Conservation (phyloP, 2,329 filamentous ascomycete genomes). For the Clarireedia homoeocarpa region DNA sequence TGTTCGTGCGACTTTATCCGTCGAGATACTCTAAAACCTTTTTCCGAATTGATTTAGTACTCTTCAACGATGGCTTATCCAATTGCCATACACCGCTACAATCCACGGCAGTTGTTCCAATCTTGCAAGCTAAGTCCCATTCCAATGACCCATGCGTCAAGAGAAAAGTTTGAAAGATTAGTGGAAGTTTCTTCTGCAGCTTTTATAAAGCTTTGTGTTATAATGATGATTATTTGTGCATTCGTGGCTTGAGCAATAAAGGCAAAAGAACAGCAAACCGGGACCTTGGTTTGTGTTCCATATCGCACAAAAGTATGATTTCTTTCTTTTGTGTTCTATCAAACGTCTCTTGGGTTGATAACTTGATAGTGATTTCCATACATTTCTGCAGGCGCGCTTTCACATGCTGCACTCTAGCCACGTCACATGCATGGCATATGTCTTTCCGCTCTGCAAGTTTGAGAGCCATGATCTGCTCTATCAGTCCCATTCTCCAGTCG, state of each 20-base stretch:
- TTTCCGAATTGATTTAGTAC: constrained; percentile 1
- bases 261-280: not conserved
- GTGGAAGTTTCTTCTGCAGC: too few species aligned
- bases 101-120: not conserved
- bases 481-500: not conserved
- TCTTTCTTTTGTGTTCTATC: not conserved
- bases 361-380: not conserved
- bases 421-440: constrained; percentile 1
- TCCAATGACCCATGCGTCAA: not conserved
- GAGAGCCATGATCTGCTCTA: constrained; percentile 2
- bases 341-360: not conserved
- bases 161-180: not conserved
- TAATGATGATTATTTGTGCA: not conserved
- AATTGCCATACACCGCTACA: constrained; percentile 3
- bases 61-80: not conserved
- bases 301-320: not conserved
- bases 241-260: not conserved
- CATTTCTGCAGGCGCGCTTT: not conserved
- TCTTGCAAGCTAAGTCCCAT: not conserved
- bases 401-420: constrained; percentile 9
- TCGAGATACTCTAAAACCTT: not conserved
- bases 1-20: constrained; percentile 7
- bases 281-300: constrained; percentile 3
- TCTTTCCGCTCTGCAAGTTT: not conserved
- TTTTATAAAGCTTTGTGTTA: not conserved